Evolutionary conservation across 805 yeast genomes (phyloP), one percentile per base, ranked within the genome.

Genomic region (Candida silvicultrix): DNA sequence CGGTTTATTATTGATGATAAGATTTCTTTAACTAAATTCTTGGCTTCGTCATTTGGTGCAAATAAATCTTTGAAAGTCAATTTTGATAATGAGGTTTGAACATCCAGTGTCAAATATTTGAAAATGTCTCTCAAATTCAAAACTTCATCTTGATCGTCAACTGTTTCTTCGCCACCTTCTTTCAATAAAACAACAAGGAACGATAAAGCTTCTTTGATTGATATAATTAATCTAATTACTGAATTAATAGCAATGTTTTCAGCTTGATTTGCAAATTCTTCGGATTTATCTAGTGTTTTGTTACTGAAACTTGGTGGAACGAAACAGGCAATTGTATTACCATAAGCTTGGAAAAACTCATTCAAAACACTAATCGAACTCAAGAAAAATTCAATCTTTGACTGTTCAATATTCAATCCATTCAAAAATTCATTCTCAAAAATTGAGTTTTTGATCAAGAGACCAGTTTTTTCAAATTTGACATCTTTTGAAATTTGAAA

Each of bases 201-300:
- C 2, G 97, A 89, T 29, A 92, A 70, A 0, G 96, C 96, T 65
- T 94, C 98, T 55, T 88, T 87, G 65, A 89, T 80, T 7, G 88
- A 81, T 45, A 77, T 79, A 46, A 90, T 74, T 10, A 90, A 76
- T 56, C 85, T 82, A 40, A 87, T 71, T 35, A 94, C 67, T 0
- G 97, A 81, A 23, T 82, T 81, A 52, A 92, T 78, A 7, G 96
- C 96, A 57, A 89, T 81, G 57, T 88, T 89, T 62, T 94, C 99
- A 1, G 96, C 96, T 64, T 94, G 90, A 45, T 80, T 69, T 39
- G 89, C 83, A 38, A 85, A 80, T 53, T 85, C 92, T 42, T 78
- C 76, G 5, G 66, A 53, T 45, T 68, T 68, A 49, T 66, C 68
- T 16, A 60, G 49, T 45, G 52, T 54, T 38, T 51, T 49, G 16